phyloP scores from a whole-genome alignment of 495 filamentous ascomycete genomes.

The Neurospora intermedia region DNA sequence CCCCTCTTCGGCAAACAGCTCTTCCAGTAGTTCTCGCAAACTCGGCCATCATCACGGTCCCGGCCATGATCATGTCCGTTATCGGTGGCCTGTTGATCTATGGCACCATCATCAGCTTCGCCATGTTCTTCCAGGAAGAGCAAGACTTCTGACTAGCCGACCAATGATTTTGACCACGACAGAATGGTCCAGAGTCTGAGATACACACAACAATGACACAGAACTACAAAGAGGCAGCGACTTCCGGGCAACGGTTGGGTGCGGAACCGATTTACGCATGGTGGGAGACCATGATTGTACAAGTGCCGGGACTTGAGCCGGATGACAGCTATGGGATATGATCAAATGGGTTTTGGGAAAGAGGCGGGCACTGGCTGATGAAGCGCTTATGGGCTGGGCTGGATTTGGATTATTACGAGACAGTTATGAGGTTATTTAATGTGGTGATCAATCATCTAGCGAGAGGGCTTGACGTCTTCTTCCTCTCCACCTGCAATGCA shows the following conservation, averaged over 20 bases:
- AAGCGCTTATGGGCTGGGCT: neutral
- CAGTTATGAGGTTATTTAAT: neutral
- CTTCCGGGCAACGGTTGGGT: neutral
- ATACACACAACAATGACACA: neutral
- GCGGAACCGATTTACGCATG: neutral
- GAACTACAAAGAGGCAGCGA: neutral
- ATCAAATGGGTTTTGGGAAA: neutral
- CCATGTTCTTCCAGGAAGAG: conserved; percentile 96
- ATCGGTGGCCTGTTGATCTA: conserved; percentile 90
- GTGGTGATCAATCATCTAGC: neutral
- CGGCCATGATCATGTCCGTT: conserved; percentile 95
- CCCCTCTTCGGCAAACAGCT: conserved; percentile 39
- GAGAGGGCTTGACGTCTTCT: neutral
- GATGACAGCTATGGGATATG: neutral
- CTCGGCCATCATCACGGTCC: conserved; percentile 60
- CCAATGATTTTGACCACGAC: neutral
- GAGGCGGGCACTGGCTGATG: neutral
- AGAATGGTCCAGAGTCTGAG: neutral
- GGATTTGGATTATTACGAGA: neutral
- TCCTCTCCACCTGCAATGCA: neutral
- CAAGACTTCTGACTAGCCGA: conserved; percentile 52
- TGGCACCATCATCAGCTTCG: conserved; percentile 93
- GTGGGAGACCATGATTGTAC: neutral
- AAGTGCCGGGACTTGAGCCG: neutral
- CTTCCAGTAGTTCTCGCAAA: conserved; percentile 87